Evolutionary conservation across 495 filamentous ascomycete species (phyloP), one percentile per base, ranked within the genome.

Genomic region (Penicillium roqueforti): DNA sequence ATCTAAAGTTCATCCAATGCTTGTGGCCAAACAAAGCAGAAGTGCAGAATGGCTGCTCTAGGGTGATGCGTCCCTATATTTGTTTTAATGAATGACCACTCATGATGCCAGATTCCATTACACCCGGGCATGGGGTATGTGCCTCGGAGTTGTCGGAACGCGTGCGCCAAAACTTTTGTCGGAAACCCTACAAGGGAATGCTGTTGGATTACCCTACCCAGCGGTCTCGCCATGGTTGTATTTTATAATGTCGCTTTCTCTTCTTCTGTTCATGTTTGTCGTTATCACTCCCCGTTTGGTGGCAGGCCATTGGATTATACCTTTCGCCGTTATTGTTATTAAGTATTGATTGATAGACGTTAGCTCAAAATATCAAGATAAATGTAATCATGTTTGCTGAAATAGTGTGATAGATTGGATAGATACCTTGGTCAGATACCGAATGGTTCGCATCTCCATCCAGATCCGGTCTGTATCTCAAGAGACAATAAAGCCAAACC

Each of bases 31-130:
- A 56, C 47, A 32, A 43, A 36, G 53, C 45, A 50, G 51, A 53
- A 47, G 34, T 38, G 48, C n/a, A 28, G 51, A 38, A 53, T 28
- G 41, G 45, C 50, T 60, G 52, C 57, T 56, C 47, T 53, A 36
- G 54, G 64, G 55, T 65, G 58, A 58, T 56, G 54, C 56, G 49
- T 42, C 47, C 56, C 51, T 70, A 68, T 68, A 66, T 51, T 48
- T 61, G 58, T 70, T 70, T 75, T 75, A 75, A 75, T 75, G 62
- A 73, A 75, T 68, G 72, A 75, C 64, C 67, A 58, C 47, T 75
- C 64, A 73, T 62, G 70, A 75, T 63, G 60, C 65, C 67, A 68
- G 70, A 59, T 61, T 61, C 62, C 54, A 55, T 58, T 60, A 47
- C 58, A 47, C 58, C 63, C 58, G 68, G 57, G 59, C 53, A 65